Evolutionary conservation across 176 grass and related monocot species (phyloP).

Genomic region (Bothriochloa decipiens): DNA sequence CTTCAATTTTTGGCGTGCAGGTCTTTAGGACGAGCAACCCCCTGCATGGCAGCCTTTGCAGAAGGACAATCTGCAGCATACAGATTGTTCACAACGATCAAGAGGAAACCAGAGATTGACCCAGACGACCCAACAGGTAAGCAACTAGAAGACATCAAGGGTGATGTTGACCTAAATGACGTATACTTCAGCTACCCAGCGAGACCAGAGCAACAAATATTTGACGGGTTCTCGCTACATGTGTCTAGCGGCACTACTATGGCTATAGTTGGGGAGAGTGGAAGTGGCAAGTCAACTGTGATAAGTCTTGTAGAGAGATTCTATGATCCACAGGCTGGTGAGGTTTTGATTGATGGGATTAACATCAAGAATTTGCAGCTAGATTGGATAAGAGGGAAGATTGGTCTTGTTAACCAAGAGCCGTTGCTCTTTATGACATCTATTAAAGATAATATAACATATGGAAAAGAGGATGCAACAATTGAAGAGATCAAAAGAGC

Average conservation of each 20-base stretch:
- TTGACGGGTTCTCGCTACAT: constrained; percentile 75
- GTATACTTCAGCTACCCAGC: constrained; percentile 88
- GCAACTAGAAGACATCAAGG: constrained; percentile 63
- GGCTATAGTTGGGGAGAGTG: constrained; percentile 93
- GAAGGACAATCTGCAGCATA: constrained; percentile 79
- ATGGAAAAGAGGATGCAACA: constrained; percentile 82
- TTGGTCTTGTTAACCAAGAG: constrained; percentile 91
- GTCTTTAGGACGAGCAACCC: constrained; percentile 68
- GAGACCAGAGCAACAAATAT: constrained; percentile 75
- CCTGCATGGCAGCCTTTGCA: constrained; percentile 77
- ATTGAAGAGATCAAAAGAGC: constrained; percentile 78
- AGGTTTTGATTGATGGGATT: constrained; percentile 80
- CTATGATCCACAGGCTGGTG: constrained; percentile 86
- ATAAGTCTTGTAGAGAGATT: constrained; percentile 83
- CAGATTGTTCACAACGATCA: constrained; percentile 77
- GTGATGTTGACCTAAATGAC: constrained; percentile 76
- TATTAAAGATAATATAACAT: constrained; percentile 84
- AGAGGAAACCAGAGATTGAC: constrained; percentile 84
- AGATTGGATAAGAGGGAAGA: constrained; percentile 75
- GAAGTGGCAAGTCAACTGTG: constrained; percentile 91
- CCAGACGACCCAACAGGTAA: constrained; percentile 56
- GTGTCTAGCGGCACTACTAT: constrained; percentile 63
- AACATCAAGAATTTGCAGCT: constrained; percentile 74
- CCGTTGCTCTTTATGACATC: constrained; percentile 87
- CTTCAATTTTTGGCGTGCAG: constrained; percentile 40